Conservation (phyloP, 148 eudicot genomes). For the Chenopodium berlandieri region DNA sequence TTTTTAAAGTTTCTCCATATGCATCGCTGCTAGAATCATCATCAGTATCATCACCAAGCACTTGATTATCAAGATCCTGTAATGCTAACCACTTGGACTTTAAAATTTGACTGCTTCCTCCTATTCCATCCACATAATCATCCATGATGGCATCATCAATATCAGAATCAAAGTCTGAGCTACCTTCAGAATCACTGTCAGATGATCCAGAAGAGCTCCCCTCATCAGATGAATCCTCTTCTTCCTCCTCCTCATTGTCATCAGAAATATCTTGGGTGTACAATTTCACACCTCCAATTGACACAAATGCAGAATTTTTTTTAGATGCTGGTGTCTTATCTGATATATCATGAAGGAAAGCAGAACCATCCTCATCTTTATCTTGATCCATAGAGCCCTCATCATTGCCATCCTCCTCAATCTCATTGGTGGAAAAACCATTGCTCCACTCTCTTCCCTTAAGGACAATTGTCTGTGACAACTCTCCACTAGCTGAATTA, state of each 20-base stretch:
- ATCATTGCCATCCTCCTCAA: conserved; percentile 28
- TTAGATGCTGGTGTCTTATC: conserved; percentile 32
- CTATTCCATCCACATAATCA: conserved; percentile 86
- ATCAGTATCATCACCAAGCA: conserved; percentile 28
- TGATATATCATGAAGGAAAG: conserved; percentile 33
- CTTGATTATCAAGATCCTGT: conserved; percentile 36
- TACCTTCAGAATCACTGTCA: conserved; percentile 52
- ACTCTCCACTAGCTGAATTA: conserved; percentile 26
- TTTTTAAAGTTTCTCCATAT: conserved; percentile 52
- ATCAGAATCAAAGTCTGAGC: conserved; percentile 63
- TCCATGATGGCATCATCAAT: conserved; percentile 84
- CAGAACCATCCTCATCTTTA: conserved; percentile 18
- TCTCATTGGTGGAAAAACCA: conserved; percentile 37
- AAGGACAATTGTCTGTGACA: conserved; percentile 16
- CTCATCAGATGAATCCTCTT: conserved; percentile 43
- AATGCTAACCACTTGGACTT: conserved; percentile 57
- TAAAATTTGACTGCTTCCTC: conserved; percentile 54
- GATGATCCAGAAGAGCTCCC: conserved; percentile 57
- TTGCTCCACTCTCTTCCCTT: conserved; percentile 30
- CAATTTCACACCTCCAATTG: conserved; percentile 78
- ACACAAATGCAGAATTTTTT: conserved; percentile 63
- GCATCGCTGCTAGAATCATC: conserved; percentile 42
- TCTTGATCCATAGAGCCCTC: conserved; percentile 21
- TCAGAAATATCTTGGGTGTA: conserved; percentile 80
- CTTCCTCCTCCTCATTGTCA: conserved; percentile 53